Evolutionary conservation across 2,329 filamentous ascomycete species (phyloP).

Genomic region (Microcera coccophila): DNA sequence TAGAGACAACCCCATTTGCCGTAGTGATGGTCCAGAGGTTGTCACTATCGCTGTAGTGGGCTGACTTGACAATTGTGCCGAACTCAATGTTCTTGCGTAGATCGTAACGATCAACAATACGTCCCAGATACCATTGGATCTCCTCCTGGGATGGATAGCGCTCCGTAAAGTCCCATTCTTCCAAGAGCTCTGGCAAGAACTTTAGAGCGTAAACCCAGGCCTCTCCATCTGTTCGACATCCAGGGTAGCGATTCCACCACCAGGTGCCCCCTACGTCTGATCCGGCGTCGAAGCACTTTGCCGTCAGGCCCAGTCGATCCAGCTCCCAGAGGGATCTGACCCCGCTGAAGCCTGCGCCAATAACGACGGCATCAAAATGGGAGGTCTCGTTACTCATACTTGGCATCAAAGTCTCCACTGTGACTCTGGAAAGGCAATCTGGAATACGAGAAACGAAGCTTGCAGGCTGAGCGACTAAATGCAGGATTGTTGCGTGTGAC

Average conservation of each 20-base stretch:
- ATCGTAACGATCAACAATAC: conserved; percentile 8
- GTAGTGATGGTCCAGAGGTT: conserved; percentile 7
- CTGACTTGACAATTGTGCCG: conserved; percentile 1
- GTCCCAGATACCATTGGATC: conserved; percentile 8
- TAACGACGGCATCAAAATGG: conserved; percentile 8
- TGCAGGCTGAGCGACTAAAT: too few relatives aligned
- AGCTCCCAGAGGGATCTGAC: conserved; percentile 9
- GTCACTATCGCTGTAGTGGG: conserved; percentile 2
- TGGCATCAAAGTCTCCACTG: too few relatives aligned
- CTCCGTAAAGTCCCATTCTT: conserved; percentile 6
- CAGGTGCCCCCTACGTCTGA: conserved; percentile 15
- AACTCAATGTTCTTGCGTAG: conserved; percentile 5
- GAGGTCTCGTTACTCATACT: background rate
- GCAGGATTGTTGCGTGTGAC: too few relatives aligned
- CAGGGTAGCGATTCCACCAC: conserved; percentile 18
- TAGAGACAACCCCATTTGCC: conserved; percentile 1
- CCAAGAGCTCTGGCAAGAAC: background rate
- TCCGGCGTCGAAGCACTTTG: conserved; percentile 11
- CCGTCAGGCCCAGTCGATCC: conserved; percentile 3
- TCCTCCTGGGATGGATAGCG: conserved; percentile 9
- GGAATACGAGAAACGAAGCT: too few relatives aligned
- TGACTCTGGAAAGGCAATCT: too few relatives aligned
- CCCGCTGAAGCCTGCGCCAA: conserved; percentile 15
- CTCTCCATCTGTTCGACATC: conserved; percentile 12
- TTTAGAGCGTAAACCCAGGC: conserved; percentile 10